These are phyloP conservation scores for Flaveria brownii DNA, from an alignment of 129 eudicot species.

Conservation along the genomic window DNA sequence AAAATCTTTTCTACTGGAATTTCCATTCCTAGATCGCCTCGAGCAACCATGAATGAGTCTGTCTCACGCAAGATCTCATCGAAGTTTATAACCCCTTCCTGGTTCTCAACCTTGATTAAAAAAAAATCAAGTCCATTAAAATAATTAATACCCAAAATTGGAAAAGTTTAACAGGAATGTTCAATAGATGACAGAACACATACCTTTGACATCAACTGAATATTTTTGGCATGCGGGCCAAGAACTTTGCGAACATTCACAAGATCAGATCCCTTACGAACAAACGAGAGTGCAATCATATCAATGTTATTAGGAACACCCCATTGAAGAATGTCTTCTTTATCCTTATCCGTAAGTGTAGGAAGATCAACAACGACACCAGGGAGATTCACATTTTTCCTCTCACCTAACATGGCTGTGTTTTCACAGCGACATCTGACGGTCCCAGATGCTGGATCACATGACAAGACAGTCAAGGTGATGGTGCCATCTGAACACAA, in stretches of 20 bases:
- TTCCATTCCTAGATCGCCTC: conserved; percentile 89
- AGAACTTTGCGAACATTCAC: conserved; percentile 75
- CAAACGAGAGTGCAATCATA: conserved; percentile 81
- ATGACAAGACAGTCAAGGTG: conserved; percentile 68
- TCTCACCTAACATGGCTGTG: conserved; percentile 84
- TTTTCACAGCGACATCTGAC: conserved; percentile 87
- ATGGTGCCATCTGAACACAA: conserved; percentile 95
- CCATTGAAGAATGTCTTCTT: conserved; percentile 77
- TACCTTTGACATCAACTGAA: conserved; percentile 79
- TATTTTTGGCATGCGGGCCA: conserved; percentile 67
- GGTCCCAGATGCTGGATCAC: conserved; percentile 68
- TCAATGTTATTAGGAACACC: conserved; percentile 82
- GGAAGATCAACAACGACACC: conserved; percentile 89
- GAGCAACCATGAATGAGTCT: conserved; percentile 86
- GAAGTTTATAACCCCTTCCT: conserved; percentile 82
- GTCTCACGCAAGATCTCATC: conserved; percentile 82
- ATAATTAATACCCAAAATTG: neutral
- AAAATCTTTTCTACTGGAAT: conserved; percentile 84
- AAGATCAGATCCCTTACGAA: conserved; percentile 78
- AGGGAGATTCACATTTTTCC: conserved; percentile 87
- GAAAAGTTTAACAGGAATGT: neutral
- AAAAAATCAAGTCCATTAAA: conserved; percentile 4
- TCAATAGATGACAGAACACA: neutral
- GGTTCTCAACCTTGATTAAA: conserved; percentile 67
- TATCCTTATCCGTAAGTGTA: conserved; percentile 76